These are phyloP conservation scores for Salicornia ramosissima DNA, from an alignment of 148 eudicot genomes.

Conservation along the genomic window DNA sequence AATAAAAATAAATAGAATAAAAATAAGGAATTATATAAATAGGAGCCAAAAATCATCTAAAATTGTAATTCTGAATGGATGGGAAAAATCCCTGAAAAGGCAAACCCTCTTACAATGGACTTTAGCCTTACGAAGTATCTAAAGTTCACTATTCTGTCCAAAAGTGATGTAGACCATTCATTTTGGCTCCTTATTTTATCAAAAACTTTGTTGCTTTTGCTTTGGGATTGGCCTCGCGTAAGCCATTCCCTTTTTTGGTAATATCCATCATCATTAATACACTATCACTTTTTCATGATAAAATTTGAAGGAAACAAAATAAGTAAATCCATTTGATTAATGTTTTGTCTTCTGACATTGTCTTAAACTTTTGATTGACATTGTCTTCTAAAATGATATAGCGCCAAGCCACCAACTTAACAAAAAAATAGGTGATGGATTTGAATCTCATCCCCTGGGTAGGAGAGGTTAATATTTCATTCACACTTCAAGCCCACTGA, in stretches of 20 bases:
- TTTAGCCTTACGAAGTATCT: conserved; percentile 12
- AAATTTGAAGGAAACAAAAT: neutral
- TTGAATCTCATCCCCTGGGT: no score
- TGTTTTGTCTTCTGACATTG: no score
- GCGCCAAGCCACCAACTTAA: no score
- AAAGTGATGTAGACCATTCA: conserved; percentile 19
- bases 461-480: no score
- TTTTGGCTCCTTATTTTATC: conserved; percentile 18
- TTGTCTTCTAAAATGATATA: no score
- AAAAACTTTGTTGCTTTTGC: conserved; percentile 15
- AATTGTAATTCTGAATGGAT: neutral
- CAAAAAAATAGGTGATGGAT: no score
- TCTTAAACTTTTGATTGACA: no score
- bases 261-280: neutral
- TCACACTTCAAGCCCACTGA: no score
- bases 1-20: no score
- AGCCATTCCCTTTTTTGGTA: neutral
- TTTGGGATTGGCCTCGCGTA: no score
- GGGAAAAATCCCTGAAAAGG: conserved; percentile 1
- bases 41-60: neutral
- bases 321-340: no score
- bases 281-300: neutral
- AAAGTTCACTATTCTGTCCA: conserved; percentile 15
- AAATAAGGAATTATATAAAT: neutral
- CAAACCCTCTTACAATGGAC: neutral